Conservation (phyloP, 2,329 filamentous ascomycete genomes). For the Purpureocillium lavendulum region DNA sequence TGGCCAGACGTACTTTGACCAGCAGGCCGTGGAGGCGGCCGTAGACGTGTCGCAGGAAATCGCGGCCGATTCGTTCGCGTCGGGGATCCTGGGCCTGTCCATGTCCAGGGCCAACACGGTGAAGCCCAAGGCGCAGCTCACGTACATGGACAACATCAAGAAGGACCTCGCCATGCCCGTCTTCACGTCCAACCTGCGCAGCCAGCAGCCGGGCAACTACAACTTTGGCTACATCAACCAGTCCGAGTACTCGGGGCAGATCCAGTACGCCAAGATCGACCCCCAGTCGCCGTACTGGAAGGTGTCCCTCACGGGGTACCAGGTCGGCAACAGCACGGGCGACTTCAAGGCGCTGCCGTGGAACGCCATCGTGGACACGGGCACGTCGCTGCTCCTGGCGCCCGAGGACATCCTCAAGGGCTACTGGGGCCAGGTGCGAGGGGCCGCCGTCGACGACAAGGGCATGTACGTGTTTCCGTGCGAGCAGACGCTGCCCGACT, state of each 20-base stretch:
- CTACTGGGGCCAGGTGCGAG: conserved; percentile 41
- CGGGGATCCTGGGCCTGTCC: conserved; percentile 27
- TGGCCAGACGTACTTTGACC: conserved; percentile 47
- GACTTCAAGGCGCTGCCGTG: conserved; percentile 21
- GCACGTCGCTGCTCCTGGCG: conserved; percentile 58
- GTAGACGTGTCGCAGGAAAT: conserved; percentile 41
- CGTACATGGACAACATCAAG: conserved; percentile 27
- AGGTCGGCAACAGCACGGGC: conserved; percentile 29
- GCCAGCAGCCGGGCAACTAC: conserved; percentile 24
- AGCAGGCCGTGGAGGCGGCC: conserved; percentile 60
- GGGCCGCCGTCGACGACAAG: conserved; percentile 36
- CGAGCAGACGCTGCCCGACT: conserved; percentile 36
- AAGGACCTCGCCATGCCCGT: conserved; percentile 18
- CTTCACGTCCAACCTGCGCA: conserved; percentile 27
- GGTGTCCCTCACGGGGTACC: conserved; percentile 48
- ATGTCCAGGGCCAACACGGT: conserved; percentile 24
- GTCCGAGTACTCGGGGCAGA: conserved; percentile 45
- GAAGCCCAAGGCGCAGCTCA: conserved; percentile 19
- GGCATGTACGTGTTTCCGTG: conserved; percentile 56
- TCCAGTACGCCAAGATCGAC: conserved; percentile 47
- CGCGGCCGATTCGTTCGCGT: conserved; percentile 22
- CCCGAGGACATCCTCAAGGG: conserved; percentile 41
- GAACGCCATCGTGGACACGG: conserved; percentile 59
- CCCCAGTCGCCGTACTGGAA: conserved; percentile 52
- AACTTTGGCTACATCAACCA: conserved; percentile 44